A percentile compares a stretch with the other conserved stretches of the same genome.
These are phyloP conservation scores for Saccharomycopsis fodiens DNA, from an alignment of 805 yeast genomes.

Conservation along the genomic window DNA sequence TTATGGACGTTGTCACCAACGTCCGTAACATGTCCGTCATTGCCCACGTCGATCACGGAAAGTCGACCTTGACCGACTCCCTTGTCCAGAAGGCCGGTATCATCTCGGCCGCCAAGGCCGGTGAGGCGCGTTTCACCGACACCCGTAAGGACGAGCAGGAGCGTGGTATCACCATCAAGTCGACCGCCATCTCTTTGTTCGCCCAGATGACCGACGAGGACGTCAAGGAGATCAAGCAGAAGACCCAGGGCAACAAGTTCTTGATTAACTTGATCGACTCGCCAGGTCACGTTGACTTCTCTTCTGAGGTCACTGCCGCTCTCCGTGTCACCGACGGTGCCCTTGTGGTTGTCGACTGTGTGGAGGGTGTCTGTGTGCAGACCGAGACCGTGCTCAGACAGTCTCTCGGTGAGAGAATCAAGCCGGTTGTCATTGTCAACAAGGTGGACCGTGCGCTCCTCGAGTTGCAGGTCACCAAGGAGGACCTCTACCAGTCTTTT, in stretches of 20 bases:
- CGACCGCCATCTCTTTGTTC: conserved; percentile 95
- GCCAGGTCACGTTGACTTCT: conserved; percentile 99
- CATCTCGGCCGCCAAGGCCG: conserved; percentile 99
- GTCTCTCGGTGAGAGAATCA: conserved; percentile 98
- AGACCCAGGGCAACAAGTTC: conserved; percentile 84
- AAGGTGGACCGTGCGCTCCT: conserved; percentile 99
- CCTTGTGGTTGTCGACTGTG: conserved; percentile 96
- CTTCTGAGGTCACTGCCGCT: conserved; percentile 99
- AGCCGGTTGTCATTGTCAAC: conserved; percentile 98
- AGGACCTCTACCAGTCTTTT: conserved; percentile 97
- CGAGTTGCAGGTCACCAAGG: conserved; percentile 98
- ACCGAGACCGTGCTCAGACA: conserved; percentile 99
- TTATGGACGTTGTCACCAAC: conserved; percentile 99
- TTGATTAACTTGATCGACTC: conserved; percentile 98
- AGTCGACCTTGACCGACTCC: conserved; percentile 98
- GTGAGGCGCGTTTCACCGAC: conserved; percentile 99
- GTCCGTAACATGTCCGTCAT: conserved; percentile 99
- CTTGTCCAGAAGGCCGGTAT: conserved; percentile 99
- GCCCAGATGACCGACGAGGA: conserved; percentile 83
- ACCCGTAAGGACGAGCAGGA: conserved; percentile 99
- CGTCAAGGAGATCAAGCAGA: conserved; percentile 81
- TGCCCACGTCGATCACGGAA: conserved; percentile 99
- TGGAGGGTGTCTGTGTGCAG: conserved; percentile 99
- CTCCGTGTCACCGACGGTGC: conserved; percentile 99
- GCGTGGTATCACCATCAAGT: conserved; percentile 99